A percentile compares a stretch with the other conserved stretches of the same genome.
Conservation (phyloP, 768 basidiomycete species). For the Chalciporus sphaerocephalus region DNA sequence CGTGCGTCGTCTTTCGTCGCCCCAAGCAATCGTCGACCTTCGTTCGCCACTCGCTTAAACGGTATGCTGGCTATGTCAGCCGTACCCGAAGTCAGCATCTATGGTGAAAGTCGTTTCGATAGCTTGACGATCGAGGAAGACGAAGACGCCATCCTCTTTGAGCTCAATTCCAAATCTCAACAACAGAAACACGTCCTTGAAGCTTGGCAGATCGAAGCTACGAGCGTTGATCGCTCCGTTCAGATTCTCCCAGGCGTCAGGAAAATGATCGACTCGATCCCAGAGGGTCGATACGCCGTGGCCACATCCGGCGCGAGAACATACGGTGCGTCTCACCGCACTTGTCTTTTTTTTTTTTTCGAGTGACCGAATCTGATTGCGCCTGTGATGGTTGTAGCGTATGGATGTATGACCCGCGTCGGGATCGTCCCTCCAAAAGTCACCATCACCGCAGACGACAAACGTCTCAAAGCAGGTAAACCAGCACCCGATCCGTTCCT, state of each 20-base stretch:
- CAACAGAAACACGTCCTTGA: slow-evolving; percentile 33
- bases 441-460: slow-evolving; percentile 75
- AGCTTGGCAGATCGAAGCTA: slow-evolving; percentile 56
- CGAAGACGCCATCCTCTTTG: slow-evolving; percentile 29
- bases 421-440: slow-evolving; percentile 63
- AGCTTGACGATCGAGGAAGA: slow-evolving; percentile 34
- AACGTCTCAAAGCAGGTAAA: slow-evolving; percentile 62
- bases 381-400: slow-evolving; percentile 32
- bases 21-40: slow-evolving; percentile 40
- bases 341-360: too few relatives aligned
- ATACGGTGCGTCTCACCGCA: slow-evolving; percentile 57
- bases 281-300: slow-evolving; percentile 62
- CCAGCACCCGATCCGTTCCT: slow-evolving; percentile 62
- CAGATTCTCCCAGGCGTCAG: slow-evolving; percentile 68
- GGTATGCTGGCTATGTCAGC: slow-evolving; percentile 37
- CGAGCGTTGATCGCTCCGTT: slow-evolving; percentile 57
- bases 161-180: slow-evolving; percentile 22
- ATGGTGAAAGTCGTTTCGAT: slow-evolving; percentile 23
- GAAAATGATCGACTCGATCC: slow-evolving; percentile 60
- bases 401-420: slow-evolving; percentile 68
- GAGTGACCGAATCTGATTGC: neutral
- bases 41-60: slow-evolving; percentile 41
- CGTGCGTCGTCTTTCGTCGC: slow-evolving; percentile 40
- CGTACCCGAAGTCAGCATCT: slow-evolving; percentile 29
- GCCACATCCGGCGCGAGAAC: slow-evolving; percentile 73